Base-by-base conservation (phyloP, 768 basidiomycete genomes). In the Zangia roseola region DNA sequence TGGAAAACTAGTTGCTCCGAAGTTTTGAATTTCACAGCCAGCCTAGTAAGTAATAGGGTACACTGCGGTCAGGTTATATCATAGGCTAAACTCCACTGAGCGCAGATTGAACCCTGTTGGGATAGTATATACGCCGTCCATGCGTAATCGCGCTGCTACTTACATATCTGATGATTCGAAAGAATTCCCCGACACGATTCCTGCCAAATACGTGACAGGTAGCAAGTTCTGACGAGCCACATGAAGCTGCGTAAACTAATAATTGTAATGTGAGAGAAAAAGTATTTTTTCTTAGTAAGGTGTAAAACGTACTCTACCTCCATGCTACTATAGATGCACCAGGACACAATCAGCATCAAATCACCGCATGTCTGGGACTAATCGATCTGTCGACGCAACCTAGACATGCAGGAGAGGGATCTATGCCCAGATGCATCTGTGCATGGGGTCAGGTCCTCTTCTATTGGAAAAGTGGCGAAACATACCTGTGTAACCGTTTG, bases 11-110 rank as follows among this genome's bases (percentile, higher is more conserved):
- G 63, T 53, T 65, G 54, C 40, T 72, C 68, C 33, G 63, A 57
- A 19, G 69, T 68, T 31, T 52, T 71, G 67, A 43, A 73, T 65
- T 59, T 75, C 71, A 62, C 68, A 69, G 55, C 30, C 62, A 67
- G 45, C 61, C 63, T 69, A 39, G 45, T 45, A 40, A 34, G 49
- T 52, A 59, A 65, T 62, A 14, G 14, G 31, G 31, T 16, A 16
- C 31, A 51, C 24, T 36, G 55, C 43, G 45, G 49, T 54, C 50
- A 40, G 43, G 33, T 41, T 43, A 43, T 42, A 45, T 39, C 52
- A 43, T 49, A 43, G 49, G 30, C 46, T 45, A 16, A 37, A 48
- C 51, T 49, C 49, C 47, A 55, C 41, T 14, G 40, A 30, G 41
- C 50, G 37, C 59, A 65, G 63, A 56, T 59, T 62, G 59, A 30